These are phyloP conservation scores for Gnaphalium uliginosum DNA, from an alignment of 129 eudicot species.

Conservation along the genomic window DNA sequence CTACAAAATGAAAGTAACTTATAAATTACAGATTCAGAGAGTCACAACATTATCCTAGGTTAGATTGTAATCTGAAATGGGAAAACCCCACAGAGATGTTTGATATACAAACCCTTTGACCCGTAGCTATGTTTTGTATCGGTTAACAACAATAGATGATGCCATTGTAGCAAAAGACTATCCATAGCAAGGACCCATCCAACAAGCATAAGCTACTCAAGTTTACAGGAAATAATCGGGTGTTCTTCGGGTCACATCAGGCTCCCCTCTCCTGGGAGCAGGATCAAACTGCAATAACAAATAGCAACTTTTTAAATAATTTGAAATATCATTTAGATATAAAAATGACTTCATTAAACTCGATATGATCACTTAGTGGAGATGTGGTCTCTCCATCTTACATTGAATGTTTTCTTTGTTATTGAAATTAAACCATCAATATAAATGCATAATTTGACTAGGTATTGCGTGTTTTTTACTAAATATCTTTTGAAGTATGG, in stretches of 20 bases:
- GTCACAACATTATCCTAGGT: slow-evolving; percentile 28
- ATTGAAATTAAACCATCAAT: not conserved
- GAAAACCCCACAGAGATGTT: slow-evolving; percentile 4
- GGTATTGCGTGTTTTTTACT: not conserved
- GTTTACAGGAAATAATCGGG: slow-evolving; percentile 80
- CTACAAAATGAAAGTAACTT: not conserved
- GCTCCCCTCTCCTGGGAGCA: slow-evolving; percentile 97
- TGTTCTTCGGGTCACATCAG: slow-evolving; percentile 88
- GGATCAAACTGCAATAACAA: slow-evolving; percentile 77
- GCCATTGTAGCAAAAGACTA: slow-evolving; percentile 7
- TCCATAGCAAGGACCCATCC: slow-evolving; percentile 6
- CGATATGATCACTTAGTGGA: not conserved
- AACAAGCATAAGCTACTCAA: not conserved
- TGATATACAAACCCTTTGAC: slow-evolving; percentile 19
- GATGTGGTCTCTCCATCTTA: not conserved
- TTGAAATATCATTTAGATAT: not conserved
- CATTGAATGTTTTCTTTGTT: not conserved
- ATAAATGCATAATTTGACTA: not conserved
- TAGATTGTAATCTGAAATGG: slow-evolving; percentile 33
- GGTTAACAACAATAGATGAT: not conserved
- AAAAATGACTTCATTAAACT: not conserved
- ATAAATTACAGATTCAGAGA: slow-evolving; percentile 28
- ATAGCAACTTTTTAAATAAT: not conserved
- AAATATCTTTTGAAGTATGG: not conserved
- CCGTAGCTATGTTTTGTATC: slow-evolving; percentile 2